Conservation (phyloP, 2,329 filamentous ascomycete species). For the Paecilomyces dactylethromorphus region DNA sequence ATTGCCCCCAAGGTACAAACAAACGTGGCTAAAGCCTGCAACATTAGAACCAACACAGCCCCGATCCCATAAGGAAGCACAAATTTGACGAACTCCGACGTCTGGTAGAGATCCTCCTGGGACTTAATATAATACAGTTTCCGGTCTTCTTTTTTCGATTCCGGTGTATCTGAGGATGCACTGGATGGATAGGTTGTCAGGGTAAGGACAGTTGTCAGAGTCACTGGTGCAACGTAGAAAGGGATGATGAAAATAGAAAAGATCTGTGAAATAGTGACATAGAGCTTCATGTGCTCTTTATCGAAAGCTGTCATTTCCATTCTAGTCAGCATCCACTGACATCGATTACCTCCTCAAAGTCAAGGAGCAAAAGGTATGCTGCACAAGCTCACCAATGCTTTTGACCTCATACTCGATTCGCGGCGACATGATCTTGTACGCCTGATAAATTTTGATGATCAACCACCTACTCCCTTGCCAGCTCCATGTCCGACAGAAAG, state of each 20-base stretch:
- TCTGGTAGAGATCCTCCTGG: conserved; percentile 79
- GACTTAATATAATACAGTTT: conserved; percentile 60
- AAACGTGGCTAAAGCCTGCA: conserved; percentile 59
- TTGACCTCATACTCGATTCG: conserved; percentile 62
- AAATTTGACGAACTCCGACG: conserved; percentile 69
- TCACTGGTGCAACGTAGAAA: conserved; percentile 62
- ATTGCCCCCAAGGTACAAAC: conserved; percentile 58
- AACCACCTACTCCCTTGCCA: conserved; percentile 56
- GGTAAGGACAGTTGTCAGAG: conserved; percentile 61
- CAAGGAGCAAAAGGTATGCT: background rate
- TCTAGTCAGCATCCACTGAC: conserved; percentile 3
- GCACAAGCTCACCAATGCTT: conserved; percentile 42
- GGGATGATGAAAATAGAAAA: conserved; percentile 75
- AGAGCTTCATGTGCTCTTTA: conserved; percentile 58
- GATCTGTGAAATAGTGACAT: conserved; percentile 65
- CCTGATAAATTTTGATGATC: conserved; percentile 65
- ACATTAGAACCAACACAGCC: conserved; percentile 49
- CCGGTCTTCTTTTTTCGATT: background rate
- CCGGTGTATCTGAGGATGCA: conserved; percentile 12
- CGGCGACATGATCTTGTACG: conserved; percentile 80
- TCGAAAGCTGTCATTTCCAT: conserved; percentile 56
- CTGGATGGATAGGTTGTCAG: conserved; percentile 45
- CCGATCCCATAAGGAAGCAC: conserved; percentile 55
- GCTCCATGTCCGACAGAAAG: conserved; percentile 63
- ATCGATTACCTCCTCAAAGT: background rate